phyloP scores from a whole-genome alignment of 805 yeast species.

The Ogataea nonfermentans region DNA sequence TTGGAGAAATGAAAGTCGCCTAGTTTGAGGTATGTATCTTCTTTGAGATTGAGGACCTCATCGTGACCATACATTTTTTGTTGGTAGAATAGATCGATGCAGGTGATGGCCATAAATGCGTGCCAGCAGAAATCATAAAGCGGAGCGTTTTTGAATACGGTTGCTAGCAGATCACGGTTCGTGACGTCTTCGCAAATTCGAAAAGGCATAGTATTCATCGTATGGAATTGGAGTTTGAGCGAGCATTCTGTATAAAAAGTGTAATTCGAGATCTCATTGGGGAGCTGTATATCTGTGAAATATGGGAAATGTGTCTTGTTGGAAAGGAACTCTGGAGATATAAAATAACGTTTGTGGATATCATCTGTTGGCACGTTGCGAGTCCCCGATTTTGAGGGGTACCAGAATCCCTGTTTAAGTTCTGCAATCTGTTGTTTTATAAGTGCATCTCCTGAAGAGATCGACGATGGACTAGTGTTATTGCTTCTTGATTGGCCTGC shows the following conservation, averaged over 20 bases:
- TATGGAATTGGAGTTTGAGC: conserved; percentile 17
- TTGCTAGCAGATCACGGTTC: conserved; percentile 15
- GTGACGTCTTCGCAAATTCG: conserved; percentile 18
- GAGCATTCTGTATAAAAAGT: conserved; percentile 19
- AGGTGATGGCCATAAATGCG: conserved; percentile 20
- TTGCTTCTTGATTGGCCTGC: background rate
- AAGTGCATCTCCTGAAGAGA: conserved; percentile 4
- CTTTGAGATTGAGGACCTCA: conserved; percentile 20
- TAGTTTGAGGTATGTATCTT: conserved; percentile 17
- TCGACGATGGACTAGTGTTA: conserved; percentile 12
- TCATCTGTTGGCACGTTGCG: background rate
- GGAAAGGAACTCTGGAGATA: conserved; percentile 20
- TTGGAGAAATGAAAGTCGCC: conserved; percentile 25
- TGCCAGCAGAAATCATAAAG: conserved; percentile 23
- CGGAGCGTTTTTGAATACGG: conserved; percentile 10
- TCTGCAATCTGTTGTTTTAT: background rate
- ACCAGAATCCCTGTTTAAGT: background rate
- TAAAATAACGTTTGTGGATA: conserved; percentile 3
- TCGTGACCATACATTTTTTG: conserved; percentile 21
- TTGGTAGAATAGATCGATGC: conserved; percentile 25
- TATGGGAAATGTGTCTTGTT: conserved; percentile 20
- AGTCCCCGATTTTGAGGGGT: background rate
- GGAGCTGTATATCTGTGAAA: conserved; percentile 9
- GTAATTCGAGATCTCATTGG: conserved; percentile 18
- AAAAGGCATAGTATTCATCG: conserved; percentile 20